Percentiles rank a stretch among this genome's conserved stretches.
phyloP scores from a whole-genome alignment of 345 rosid species.

The Hibiscus mutabilis region DNA sequence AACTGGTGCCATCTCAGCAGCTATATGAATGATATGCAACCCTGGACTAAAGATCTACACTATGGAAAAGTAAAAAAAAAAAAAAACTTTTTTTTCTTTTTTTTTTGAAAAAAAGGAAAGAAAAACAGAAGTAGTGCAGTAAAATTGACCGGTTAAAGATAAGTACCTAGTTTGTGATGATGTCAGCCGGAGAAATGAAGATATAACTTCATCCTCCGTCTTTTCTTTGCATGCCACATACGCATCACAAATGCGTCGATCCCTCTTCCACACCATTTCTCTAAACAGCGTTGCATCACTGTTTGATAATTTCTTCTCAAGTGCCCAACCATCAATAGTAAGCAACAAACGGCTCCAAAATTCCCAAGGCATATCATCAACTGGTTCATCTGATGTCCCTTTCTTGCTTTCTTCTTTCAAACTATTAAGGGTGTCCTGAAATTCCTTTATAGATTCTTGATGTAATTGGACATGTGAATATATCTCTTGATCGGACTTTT shows the following conservation, averaged over 20 bases:
- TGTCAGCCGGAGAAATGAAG: conserved; percentile 55
- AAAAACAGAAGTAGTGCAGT: conserved; percentile 5
- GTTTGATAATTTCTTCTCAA: conserved; percentile 68
- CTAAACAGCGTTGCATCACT: conserved; percentile 61
- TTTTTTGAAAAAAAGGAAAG: no score
- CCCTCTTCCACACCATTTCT: conserved; percentile 84
- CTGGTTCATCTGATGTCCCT: conserved; percentile 52
- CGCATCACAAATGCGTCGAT: conserved; percentile 49
- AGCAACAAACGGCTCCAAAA: conserved; percentile 89
- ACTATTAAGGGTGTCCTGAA: conserved; percentile 70
- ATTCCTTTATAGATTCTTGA: conserved; percentile 81
- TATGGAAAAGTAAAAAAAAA: conserved; percentile 1
- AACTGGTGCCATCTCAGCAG: conserved; percentile 98
- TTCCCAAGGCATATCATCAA: conserved; percentile 81
- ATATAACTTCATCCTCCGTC: conserved; percentile 53
- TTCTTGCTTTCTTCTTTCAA: conserved; percentile 72
- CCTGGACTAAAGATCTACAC: conserved; percentile 63
- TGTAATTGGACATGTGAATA: conserved; percentile 62
- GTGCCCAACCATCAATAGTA: conserved; percentile 89
- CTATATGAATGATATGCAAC: conserved; percentile 81
- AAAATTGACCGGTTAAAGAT: conserved; percentile 7
- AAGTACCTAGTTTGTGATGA: conserved; percentile 59
- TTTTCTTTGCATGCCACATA: conserved; percentile 62
- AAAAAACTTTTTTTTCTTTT: conserved; percentile 7
- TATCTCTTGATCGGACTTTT: conserved; percentile 85